Conservation (phyloP, 1,139 yeast genomes). For the Blastobotrys apis region DNA sequence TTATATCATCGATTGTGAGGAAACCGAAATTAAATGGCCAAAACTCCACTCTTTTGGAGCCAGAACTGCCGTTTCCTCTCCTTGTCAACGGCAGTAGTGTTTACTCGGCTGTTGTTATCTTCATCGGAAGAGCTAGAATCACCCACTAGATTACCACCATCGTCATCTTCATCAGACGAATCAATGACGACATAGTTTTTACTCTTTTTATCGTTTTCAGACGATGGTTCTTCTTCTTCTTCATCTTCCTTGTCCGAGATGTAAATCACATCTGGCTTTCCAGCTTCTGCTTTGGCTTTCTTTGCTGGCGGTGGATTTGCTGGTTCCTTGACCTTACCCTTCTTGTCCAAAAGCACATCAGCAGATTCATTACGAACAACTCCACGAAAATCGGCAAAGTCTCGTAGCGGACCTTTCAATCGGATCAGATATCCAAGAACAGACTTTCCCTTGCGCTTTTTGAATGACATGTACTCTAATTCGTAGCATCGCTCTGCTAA, state of each 20-base stretch:
- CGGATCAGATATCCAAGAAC: conserved; percentile 78
- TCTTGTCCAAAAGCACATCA: conserved; percentile 8
- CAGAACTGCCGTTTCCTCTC: conserved; percentile 13
- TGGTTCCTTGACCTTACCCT: background rate
- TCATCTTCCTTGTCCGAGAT: conserved; percentile 9
- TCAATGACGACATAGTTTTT: background rate
- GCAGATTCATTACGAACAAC: conserved; percentile 13
- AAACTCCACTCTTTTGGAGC: conserved; percentile 11
- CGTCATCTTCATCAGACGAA: background rate
- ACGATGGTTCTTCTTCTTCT: background rate
- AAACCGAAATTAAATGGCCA: conserved; percentile 4
- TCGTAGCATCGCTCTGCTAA: conserved; percentile 44
- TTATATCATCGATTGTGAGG: too few species aligned
- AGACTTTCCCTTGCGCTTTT: conserved; percentile 64
- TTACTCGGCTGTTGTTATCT: conserved; percentile 4
- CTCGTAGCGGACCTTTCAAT: conserved; percentile 70
- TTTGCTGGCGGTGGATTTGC: conserved; percentile 1
- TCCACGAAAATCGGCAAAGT: conserved; percentile 71
- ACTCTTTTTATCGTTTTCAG: background rate
- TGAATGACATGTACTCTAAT: conserved; percentile 53
- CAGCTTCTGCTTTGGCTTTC: background rate
- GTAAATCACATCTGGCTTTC: conserved; percentile 8
- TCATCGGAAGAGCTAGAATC: conserved; percentile 6
- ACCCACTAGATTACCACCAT: background rate
- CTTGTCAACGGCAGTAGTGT: conserved; percentile 4